Base-by-base conservation (phyloP, 164 flowering plant genomes). In the Stephania cephalantha region DNA sequence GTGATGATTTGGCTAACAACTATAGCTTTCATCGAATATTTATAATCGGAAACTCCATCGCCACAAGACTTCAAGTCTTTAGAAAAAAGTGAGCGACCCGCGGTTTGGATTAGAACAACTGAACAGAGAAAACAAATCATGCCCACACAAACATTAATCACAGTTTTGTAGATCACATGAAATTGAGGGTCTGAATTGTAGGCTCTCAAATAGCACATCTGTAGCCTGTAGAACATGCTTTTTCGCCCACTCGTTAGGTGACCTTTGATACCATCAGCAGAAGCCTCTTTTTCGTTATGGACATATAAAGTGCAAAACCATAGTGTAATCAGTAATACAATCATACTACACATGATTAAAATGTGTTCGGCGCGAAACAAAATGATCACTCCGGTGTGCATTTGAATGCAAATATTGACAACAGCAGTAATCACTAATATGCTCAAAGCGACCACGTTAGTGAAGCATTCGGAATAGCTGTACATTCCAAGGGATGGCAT, bases 361-460 rank as follows among this genome's bases (percentile, higher is more conserved):
- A 68, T 68, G 35, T 68, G 70, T 68, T 68, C 9, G 3, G 42
- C 70, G 5, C 30, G 9, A 68, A 68, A 68, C 35, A 22, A 29
- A 68, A 68, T 35, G 2, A 68, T 68, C 42, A 68, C 70, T 7
- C 70, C 44, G 5, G 70, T 68, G 13, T 30, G 42, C 42, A 35
- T 35, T 35, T 35, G 42, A 35, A 35, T 35, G 42, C 42, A 35
- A 35, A 35, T 35, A 30, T 68, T 68, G 70, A 68, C 70, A 25
- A 68, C 31, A 25, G 25, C 42, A 11, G 70, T 68, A 7, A 68
- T 68, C 15, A 68, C 70, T 22, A 68, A 68, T 68, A 68, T 68
- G 70, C 70, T 68, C 45, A 68, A 30, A 42, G 70, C 70, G 5
- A 13, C 8, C 70, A 68, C 25, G 35, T 22, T 29, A 7, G 70